phyloP scores from a whole-genome alignment of 352 stramenopile genomes.

The Phytophthora ohioensis region DNA sequence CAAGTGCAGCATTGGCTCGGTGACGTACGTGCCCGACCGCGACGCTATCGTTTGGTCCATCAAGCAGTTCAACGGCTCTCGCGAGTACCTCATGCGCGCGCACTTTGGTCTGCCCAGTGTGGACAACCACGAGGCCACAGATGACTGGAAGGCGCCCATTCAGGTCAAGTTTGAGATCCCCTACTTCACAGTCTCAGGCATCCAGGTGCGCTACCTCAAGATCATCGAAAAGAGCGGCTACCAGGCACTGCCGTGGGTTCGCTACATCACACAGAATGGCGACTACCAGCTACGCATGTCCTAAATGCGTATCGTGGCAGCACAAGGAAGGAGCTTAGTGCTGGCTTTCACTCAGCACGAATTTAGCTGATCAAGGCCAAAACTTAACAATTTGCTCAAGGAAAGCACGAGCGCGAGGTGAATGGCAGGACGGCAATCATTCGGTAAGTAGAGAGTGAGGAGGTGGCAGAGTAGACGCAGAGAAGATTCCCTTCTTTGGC shows the following conservation, averaged over 20 bases:
- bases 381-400: slow-evolving; percentile 31
- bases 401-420: slow-evolving; percentile 17
- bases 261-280: slow-evolving; percentile 99
- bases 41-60: slow-evolving; percentile 99
- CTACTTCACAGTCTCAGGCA: slow-evolving; percentile 96
- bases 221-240: slow-evolving; percentile 99
- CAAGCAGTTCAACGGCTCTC: slow-evolving; percentile 98
- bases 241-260: slow-evolving; percentile 99
- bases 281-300: slow-evolving; percentile 99
- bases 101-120: slow-evolving; percentile 99
- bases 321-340: slow-evolving; percentile 19
- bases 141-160: slow-evolving; percentile 93
- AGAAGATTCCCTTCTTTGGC: slow-evolving; percentile 22
- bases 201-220: slow-evolving; percentile 99
- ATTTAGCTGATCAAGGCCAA: slow-evolving; percentile 18
- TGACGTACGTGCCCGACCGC: slow-evolving; percentile 98
- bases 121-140: slow-evolving; percentile 81
- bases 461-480: slow-evolving; percentile 30
- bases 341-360: slow-evolving; percentile 17
- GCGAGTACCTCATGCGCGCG: slow-evolving; percentile 99
- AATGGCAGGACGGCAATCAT: slow-evolving; percentile 22
- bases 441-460: slow-evolving; percentile 38
- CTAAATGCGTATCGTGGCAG: slow-evolving; percentile 58
- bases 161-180: slow-evolving; percentile 98
- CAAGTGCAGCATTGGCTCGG: slow-evolving; percentile 97